Evolutionary conservation across 345 rosid species (phyloP).

Genomic region (Rhizophora apiculata): DNA sequence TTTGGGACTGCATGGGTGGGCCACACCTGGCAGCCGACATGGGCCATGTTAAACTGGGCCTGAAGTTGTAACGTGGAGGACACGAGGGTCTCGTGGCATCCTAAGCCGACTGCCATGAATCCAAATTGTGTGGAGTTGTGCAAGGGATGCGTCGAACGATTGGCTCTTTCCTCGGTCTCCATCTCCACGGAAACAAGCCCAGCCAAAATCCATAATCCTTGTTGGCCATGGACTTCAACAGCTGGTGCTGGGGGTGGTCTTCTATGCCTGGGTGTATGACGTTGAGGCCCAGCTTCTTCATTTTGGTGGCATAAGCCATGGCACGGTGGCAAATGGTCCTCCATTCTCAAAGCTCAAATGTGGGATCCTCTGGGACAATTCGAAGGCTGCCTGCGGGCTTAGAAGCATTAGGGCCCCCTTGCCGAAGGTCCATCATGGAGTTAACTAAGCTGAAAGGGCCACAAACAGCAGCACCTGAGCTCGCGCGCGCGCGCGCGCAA

Average conservation of each 20-base stretch:
- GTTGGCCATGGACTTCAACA: conserved; percentile 56
- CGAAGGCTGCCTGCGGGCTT: conserved; percentile 87
- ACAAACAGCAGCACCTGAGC: conserved; percentile 79
- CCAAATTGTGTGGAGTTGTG: conserved; percentile 81
- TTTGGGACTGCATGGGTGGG: no score
- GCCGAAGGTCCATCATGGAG: conserved; percentile 93
- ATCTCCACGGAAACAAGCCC: conserved; percentile 75
- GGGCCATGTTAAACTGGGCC: no score
- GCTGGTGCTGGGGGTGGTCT: conserved; percentile 70
- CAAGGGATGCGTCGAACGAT: conserved; percentile 61
- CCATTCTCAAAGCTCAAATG: conserved; percentile 79
- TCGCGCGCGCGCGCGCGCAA: no score
- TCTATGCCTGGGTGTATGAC: conserved; percentile 84
- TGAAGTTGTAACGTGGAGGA: conserved; percentile 28
- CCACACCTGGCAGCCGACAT: no score
- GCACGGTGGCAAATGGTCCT: conserved; percentile 80
- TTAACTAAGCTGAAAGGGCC: conserved; percentile 78
- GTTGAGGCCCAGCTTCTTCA: conserved; percentile 65
- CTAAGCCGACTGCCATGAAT: conserved; percentile 95
- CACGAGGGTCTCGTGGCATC: conserved; percentile 87
- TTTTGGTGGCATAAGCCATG: conserved; percentile 53
- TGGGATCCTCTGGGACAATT: conserved; percentile 78
- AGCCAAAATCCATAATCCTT: conserved; percentile 77
- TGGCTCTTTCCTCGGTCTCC: conserved; percentile 83
- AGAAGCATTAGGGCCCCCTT: conserved; percentile 84